Evolutionary conservation across 1,284 basidiomycete species (phyloP).

Genomic region (Melampsora americana): DNA sequence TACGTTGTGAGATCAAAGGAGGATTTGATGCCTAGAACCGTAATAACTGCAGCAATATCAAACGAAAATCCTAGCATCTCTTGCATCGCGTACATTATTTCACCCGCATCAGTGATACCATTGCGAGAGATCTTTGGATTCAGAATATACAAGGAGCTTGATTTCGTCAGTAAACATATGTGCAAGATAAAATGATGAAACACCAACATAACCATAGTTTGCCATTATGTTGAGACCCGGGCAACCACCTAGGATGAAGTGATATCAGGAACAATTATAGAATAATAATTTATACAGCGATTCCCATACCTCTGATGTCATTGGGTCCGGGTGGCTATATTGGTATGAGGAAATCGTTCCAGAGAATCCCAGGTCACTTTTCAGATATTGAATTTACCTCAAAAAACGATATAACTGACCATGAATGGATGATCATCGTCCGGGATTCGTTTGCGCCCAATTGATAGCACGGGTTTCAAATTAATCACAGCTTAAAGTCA

Average conservation of each 20-base stretch:
- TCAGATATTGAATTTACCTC: no score
- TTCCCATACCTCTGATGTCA: not conserved
- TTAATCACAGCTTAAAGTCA: not conserved
- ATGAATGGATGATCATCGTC: constrained; percentile 34
- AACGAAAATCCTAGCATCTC: not conserved
- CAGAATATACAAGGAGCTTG: no score
- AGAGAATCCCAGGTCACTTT: no score
- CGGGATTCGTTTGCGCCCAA: constrained; percentile 34
- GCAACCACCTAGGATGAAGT: not conserved
- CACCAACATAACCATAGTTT: no score
- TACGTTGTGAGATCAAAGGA: not conserved
- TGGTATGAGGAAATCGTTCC: no score
- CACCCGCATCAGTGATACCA: not conserved
- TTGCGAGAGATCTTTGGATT: not conserved
- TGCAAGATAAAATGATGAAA: no score
- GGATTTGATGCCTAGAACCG: not conserved
- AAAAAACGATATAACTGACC: not conserved
- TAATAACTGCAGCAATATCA: not conserved
- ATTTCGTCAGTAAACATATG: no score
- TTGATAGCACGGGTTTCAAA: not conserved
- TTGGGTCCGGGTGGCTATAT: not conserved
- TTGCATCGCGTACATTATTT: constrained; percentile 5
- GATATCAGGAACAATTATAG: not conserved
- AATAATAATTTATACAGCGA: not conserved
- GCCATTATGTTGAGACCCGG: constrained; percentile 6